Evolutionary conservation across 805 yeast genomes (phyloP), one percentile per base, ranked within the genome.

Genomic region (Lipomyces anomalus): DNA sequence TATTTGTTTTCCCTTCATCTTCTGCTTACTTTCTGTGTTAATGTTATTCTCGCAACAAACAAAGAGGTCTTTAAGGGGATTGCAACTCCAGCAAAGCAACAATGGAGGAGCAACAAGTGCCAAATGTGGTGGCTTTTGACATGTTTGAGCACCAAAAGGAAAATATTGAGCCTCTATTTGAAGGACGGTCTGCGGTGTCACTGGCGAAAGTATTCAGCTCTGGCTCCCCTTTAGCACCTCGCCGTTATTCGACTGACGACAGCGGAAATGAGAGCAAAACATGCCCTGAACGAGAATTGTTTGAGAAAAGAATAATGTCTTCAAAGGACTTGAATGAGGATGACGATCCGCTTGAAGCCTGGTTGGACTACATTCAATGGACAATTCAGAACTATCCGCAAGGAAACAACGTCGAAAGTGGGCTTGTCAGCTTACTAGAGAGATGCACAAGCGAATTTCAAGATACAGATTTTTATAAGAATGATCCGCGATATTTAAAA

Each of bases 271-370:
- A 61, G 81, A 38, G 61, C 65, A 7, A 58, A 60, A 16, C 16
- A n/a, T n/a, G n/a, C 4, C 49, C 44, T 2, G 48, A 37, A 18
- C 54, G 55, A 16, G 47, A 44, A 2, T 37, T 29, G 32, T 73
- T 74, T 51, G 94, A 84, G 58, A 56, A 58, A 2, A 64, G 61
- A n/a, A 42, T 42, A 39, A 40, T 26, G 24, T 42, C 17, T 58
- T 88, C 11, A 59, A 60, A 6, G 68, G 68, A 1, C 51, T 78
- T 5, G 82, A n/a, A 78, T 3, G 86, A 80, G 13, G 61, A 79
- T 35, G 95, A 88, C 65, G 96, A 89, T 61, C 96, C 96, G 0
- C 61, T 88, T 20, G 86, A 84, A 50, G 76, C 79, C 1, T 87
- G 74, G 62, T 52, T 86, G n/a, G 81, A 80, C 17, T 88, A 85